Evolutionary conservation across 1,284 basidiomycete species (phyloP), one percentile per base, ranked within the genome.

Genomic region (Melampsora larici-populina): DNA sequence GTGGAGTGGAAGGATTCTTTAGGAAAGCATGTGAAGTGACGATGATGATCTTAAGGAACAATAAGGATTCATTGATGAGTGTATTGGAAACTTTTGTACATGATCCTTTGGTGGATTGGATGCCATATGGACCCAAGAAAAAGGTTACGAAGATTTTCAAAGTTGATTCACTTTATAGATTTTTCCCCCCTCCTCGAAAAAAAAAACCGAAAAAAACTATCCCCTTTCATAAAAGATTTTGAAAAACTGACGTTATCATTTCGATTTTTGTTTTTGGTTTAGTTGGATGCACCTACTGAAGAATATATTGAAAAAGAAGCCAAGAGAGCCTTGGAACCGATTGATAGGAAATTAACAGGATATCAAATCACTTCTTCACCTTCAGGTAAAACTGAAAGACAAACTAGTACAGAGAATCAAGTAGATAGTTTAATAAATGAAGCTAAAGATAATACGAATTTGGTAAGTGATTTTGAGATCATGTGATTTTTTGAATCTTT

Each of bases 11-110:
- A 87, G 95, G 96, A 40, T 91, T 93, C 13, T 99, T 93, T 86
- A 91, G 97, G 36, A 92, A 91, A 76, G 90, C 94, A 0, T 94
- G 93, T 81, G 96, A 99, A 85, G 90, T 97, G 78, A 92, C 95
- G 0, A 87, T 99, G 86, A 88, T 90, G 78, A 87, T 98, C 43
- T 87, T 99, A 46, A 89, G 94, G 40, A 89, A 91, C 80, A 96
- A 99, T 86, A 92, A 91, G 82, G 95, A 98, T 84, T 92, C 92
- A 71, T 86, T 99, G 79, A 96, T 97, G 90, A 96, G 90, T 83
- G 93, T 99, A 0, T 88, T 99, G 51, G 96, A 99, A 83, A 93
- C 97, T 0, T 99, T 99, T 84, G 90, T 98, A 48, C 97, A 99
- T 81, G 97, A 99, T 84, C 97, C 97, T 0, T 87, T 99, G 1